A percentile compares a stretch with the other conserved stretches of the same genome.
phyloP scores from a whole-genome alignment of 768 basidiomycete species.

The Boletus coccyginus region DNA sequence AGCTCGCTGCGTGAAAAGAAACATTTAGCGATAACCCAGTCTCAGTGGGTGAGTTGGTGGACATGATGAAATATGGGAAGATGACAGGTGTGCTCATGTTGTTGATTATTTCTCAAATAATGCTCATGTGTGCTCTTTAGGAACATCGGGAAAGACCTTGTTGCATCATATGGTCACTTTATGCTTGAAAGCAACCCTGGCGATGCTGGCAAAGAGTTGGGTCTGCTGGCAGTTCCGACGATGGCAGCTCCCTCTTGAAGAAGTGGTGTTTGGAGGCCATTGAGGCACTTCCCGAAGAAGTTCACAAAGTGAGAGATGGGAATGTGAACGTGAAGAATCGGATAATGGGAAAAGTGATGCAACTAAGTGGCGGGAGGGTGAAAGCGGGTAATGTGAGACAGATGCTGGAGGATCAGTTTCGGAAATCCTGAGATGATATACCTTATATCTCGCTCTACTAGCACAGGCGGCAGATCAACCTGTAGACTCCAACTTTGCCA shows the following conservation, averaged over 20 bases:
- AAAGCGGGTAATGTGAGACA: slow-evolving; percentile 61
- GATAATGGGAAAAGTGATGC: slow-evolving; percentile 62
- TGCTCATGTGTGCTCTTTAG: slow-evolving; percentile 36
- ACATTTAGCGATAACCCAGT: slow-evolving; percentile 61
- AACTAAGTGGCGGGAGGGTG: slow-evolving; percentile 70
- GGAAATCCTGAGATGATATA: not conserved
- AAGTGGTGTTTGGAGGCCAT: slow-evolving; percentile 65
- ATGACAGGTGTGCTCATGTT: slow-evolving; percentile 88
- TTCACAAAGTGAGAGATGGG: slow-evolving; percentile 60
- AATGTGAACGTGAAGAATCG: slow-evolving; percentile 69
- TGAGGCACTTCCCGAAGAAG: slow-evolving; percentile 61
- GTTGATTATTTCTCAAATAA: no score
- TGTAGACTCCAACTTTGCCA: slow-evolving; percentile 32
- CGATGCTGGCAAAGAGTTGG: slow-evolving; percentile 48
- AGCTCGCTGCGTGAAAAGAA: slow-evolving; percentile 57
- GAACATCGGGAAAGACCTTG: slow-evolving; percentile 72
- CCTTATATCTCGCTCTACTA: not conserved
- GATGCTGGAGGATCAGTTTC: slow-evolving; percentile 48
- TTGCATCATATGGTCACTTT: slow-evolving; percentile 66
- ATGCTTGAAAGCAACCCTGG: slow-evolving; percentile 35
- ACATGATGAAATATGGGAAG: slow-evolving; percentile 59
- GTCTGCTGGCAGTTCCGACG: slow-evolving; percentile 41
- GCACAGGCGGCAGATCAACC: not conserved
- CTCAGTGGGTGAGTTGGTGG: slow-evolving; percentile 64
- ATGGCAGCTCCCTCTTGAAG: slow-evolving; percentile 41